Evolutionary conservation across 768 basidiomycete genomes (phyloP), one percentile per base, ranked within the genome.

Genomic region (Porpolomopsis calyptriformis): DNA sequence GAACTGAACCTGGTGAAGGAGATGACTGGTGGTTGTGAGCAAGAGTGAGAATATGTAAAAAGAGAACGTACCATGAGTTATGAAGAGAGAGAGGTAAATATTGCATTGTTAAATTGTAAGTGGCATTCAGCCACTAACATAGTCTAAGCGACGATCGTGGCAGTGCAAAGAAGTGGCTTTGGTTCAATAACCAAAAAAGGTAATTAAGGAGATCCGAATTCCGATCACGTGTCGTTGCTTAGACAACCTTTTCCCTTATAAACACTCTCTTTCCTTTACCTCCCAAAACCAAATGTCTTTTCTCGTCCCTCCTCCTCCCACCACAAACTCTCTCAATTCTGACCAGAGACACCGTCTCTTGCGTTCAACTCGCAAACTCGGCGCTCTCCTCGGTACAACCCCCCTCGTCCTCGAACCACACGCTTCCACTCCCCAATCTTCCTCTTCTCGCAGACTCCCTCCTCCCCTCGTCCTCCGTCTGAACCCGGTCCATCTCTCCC

Each of bases 301-400:
- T 24, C 40, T 25, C 23, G 26, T 54, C 16, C 60, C 60, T 16
- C 60, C 60, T 16, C 76, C 78, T 4, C 68, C 74, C 0, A 78
- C 77, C 7, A 60, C 66, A 20, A 78, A 78, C 60, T 63, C 61
- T 4, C 68, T 77, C 25, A 64, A 69, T 16, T 57, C 57, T 0
- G 53, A 66, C 8, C 68, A 79, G 33, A 73, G 78, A 4, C 52
- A 65, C 3, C 73, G 72, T 34, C 70, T 81, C n/a, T 61, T 80
- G 34, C 74, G 74, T 36, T 74, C 78, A 0, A 73, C 76, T 9
- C 68, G 70, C 50, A 82, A 80, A 57, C 68, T 82, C 22, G 68
- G 68, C 9, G 68, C 72, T 12, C 55, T 82, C 3, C 62, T 81
- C 3, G 79, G 80, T 1, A 57, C 65, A 5, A 66, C 66, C 0